Evolutionary conservation across 2,329 filamentous ascomycete species (phyloP), one percentile per base, ranked within the genome.

Genomic region (Colletotrichum costaricense): DNA sequence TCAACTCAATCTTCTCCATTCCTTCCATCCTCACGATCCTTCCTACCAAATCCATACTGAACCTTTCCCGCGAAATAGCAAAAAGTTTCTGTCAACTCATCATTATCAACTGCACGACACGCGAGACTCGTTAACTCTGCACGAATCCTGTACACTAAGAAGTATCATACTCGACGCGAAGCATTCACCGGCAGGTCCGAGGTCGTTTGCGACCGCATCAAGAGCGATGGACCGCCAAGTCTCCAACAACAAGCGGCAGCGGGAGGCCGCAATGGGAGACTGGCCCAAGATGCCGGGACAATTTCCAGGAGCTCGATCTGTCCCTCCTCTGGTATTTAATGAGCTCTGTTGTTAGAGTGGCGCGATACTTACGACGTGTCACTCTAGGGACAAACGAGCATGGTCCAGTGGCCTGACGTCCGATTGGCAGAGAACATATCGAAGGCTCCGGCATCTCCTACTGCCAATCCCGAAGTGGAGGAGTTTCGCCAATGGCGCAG

Each of bases 401-500:
- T 2, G 3, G 11, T n/a, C n/a, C n/a, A 24, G 16, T 54, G 46
- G 60, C n/a, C 46, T 11, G 22, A 35, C 5, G n/a, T 24, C 12
- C n/a, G 26, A 16, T 7, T 16, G 2, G 12, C 28, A 49, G 42
- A n/a, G 3, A 49, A n/a, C 42, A 11, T 12, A 46, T 6, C n/a
- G 11, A 9, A 19, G 28, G 9, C 49, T 12, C 28, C 6, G 9
- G 7, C 26, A n/a, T 24, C 59, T 22, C 5, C 16, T 8, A 19
- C 11, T 6, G n/a, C 12, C 42, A 28, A 54, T 8, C 46, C 63
- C 8, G 33, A 35, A 22, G 46, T 60, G 3, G 60, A 52, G 16
- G 54, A 33, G n/a, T 56, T 73, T 6, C 14, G 63, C 12, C n/a
- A 60, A 16, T 72, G 70, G 70, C n/a, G 30, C 30, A 22, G n/a